A percentile compares a stretch with the other conserved stretches of the same genome.
Evolutionary conservation across 2,329 filamentous ascomycete genomes (phyloP).

Genomic region (Calonectria hawksworthii): DNA sequence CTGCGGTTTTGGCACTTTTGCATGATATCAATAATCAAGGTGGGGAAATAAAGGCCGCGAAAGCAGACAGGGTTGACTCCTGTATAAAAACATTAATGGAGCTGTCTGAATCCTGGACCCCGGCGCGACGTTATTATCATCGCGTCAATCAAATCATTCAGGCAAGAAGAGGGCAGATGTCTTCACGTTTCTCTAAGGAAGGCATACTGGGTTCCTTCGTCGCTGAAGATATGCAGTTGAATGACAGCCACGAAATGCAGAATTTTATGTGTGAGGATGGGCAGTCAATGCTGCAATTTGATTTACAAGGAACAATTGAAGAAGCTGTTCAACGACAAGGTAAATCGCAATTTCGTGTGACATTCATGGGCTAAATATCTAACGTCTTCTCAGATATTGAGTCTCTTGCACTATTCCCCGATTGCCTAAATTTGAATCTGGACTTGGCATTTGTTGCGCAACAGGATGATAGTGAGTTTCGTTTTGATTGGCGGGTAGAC

Average conservation of each 20-base stretch:
- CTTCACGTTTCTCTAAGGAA: background rate
- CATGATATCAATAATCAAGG: background rate
- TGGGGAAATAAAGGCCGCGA: background rate
- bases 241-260: background rate
- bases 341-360: background rate
- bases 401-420: background rate
- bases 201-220: background rate
- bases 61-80: background rate
- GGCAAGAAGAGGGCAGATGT: background rate
- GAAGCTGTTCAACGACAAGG: background rate
- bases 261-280: background rate
- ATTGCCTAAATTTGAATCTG: background rate
- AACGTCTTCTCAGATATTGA: background rate
- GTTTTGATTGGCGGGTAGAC: background rate
- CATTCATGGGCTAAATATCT: too few species aligned
- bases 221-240: background rate
- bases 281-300: background rate
- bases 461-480: background rate
- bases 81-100: conserved; percentile 10
- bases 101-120: conserved; percentile 9
- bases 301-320: background rate
- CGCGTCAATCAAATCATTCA: background rate
- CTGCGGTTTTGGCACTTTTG: background rate
- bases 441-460: background rate
- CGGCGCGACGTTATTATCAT: background rate